Conservation (phyloP, 306 rosid species). For the Alnus glutinosa region DNA sequence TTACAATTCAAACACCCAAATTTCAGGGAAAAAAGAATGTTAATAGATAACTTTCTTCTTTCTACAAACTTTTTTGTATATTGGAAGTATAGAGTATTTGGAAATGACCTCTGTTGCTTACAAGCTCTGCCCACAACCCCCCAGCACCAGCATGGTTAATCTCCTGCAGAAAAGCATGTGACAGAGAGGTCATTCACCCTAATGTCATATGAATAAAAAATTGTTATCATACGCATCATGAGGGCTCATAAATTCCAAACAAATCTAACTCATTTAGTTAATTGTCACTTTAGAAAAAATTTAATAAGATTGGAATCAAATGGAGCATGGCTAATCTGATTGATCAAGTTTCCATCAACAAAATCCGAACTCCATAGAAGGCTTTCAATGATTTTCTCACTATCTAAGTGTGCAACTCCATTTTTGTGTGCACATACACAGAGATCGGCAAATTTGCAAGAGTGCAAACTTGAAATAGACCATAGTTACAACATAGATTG, state of each 20-base stretch:
- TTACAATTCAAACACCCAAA: not conserved
- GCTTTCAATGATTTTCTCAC: not conserved
- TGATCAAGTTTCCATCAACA: not conserved
- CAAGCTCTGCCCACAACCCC: constrained; percentile 82
- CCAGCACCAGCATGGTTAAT: constrained; percentile 90
- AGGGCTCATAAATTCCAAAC: not conserved
- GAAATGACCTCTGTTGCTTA: constrained; percentile 60
- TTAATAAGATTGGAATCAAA: not conserved
- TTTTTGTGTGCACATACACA: not conserved
- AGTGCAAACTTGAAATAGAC: not conserved
- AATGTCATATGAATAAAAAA: not conserved
- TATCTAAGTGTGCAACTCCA: not conserved
- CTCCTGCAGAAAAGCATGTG: constrained; percentile 48
- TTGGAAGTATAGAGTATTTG: constrained; percentile 6
- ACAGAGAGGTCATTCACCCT: not conserved
- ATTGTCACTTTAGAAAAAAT: not conserved
- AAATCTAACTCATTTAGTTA: not conserved
- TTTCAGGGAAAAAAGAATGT: not conserved
- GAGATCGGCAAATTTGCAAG: not conserved
- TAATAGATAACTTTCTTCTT: not conserved
- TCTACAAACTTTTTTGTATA: not conserved
- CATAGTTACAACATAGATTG: not conserved
- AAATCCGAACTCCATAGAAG: not conserved
- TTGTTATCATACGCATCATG: not conserved
- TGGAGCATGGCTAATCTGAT: not conserved